Evolutionary conservation across 2,329 filamentous ascomycete genomes (phyloP), one percentile per base, ranked within the genome.

Genomic region (Talaromyces atroroseus): DNA sequence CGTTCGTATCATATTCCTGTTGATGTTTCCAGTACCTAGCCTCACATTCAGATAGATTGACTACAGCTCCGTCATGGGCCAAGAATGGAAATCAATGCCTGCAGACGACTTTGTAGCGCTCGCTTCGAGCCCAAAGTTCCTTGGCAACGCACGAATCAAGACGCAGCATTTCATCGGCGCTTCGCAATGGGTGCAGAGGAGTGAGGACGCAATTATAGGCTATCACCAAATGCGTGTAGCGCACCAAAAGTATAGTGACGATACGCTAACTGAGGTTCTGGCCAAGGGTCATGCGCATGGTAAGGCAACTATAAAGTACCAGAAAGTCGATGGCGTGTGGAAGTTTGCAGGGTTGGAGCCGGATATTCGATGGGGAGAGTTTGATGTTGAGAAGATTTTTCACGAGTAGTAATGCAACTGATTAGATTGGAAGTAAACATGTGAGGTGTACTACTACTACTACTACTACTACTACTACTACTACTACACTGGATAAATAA

Each of bases 211-310:
- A 44, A 64, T 68, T 59, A 61, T 63, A 34, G 65, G 63, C 21
- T 61, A 62, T 58, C 65, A 68, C 45, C 65, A 68, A 40, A 61
- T 68, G 50, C 63, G 81, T 32, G 81, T 82, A 42, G 80, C 81
- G 11, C 82, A 84, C 66, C 81, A 84, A 72, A 73, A 78, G 54
- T 83, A 82, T 72, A 77, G 72, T 1, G 80, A 81, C 62, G 71
- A 66, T 23, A 74, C 70, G 46, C 65, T 76, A 54, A 63, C 66
- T 36, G 64, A 70, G 23, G 78, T 83, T 34, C 71, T 72, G 46
- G 74, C 80, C 68, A 82, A 82, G 74, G 81, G 81, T 60, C 81
- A 83, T 64, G 81, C 78, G 20, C 80, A 84, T 50, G 61, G 60
- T 42, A 61, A 52, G 26, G 63, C 62, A 49, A 60, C 60, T 44